Evolutionary conservation across 108 stramenopile genomes (phyloP).

Genomic region (Stephanodiscus minutulus): DNA sequence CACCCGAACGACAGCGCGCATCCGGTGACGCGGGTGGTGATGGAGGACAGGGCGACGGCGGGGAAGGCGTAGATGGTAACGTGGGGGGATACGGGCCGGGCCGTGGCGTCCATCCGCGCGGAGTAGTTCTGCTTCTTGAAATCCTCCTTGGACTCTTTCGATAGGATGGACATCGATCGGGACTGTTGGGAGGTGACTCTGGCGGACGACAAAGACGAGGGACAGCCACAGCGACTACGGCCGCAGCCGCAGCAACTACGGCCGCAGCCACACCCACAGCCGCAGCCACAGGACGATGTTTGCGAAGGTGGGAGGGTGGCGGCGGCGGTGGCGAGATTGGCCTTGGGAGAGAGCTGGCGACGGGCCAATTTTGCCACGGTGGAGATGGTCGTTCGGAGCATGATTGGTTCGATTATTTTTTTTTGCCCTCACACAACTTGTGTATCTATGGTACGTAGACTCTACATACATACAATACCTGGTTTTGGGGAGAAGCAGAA

Average conservation of each 20-base stretch:
- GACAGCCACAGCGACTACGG: background rate
- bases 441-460: too few relatives aligned
- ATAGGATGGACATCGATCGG: slow-evolving; percentile 76
- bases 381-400: slow-evolving; percentile 29
- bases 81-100: slow-evolving; percentile 93
- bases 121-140: slow-evolving; percentile 90
- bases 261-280: too few relatives aligned
- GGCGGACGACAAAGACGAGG: background rate
- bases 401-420: background rate
- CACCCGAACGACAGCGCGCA: slow-evolving; percentile 78
- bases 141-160: slow-evolving; percentile 77
- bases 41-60: slow-evolving; percentile 81
- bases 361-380: slow-evolving; percentile 12
- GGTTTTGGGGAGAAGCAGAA: too few relatives aligned
- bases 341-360: background rate
- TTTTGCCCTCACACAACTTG: too few relatives aligned
- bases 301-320: background rate
- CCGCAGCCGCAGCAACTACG: too few relatives aligned
- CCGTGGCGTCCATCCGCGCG: slow-evolving; percentile 78
- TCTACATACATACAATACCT: too few relatives aligned
- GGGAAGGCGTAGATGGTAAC: slow-evolving; percentile 96
- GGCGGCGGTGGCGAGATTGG: background rate
- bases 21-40: slow-evolving; percentile 95
- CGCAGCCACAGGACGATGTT: background rate
- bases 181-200: slow-evolving; percentile 7